Evolutionary conservation across 331 rosid species (phyloP), one percentile per base, ranked within the genome.

Genomic region (Telfairia occidentalis): DNA sequence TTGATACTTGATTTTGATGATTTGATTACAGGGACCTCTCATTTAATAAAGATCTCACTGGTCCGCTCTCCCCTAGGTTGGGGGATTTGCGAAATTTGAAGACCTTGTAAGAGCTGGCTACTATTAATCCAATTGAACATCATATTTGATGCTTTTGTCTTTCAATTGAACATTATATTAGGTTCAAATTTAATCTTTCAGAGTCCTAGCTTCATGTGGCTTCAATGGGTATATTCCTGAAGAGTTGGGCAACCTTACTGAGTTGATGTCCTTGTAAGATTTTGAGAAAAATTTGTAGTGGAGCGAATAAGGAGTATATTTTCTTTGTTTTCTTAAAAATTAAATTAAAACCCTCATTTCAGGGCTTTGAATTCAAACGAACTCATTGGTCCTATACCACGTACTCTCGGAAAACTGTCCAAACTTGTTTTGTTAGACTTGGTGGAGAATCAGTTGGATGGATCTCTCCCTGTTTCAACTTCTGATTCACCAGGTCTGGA

Each of bases 121-220:
- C n/a, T n/a, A n/a, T 38, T 4, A 46, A 77, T 32, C 24, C 57
- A 34, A 38, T 53, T 42, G 7, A 40, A 21, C 43, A 2, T 13
- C 30, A 2, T 1, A 46, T 0, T 5, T 10, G 16, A 19, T 42
- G 55, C 13, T 32, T 23, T 42, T 38, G 1, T 15, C 1, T 23
- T 18, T 37, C 15, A 18, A 3, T n/a, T 66, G n/a, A n/a, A n/a
- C n/a, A 8, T 63, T 50, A 18, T 10, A 46, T 13, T 46, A 12
- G n/a, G n/a, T 45, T 78, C 15, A 71, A 32, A 13, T 73, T 71
- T 18, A 54, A 23, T 69, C 16, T 57, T 80, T 84, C 82, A 94
- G 98, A 86, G 85, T 86, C 79, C 87, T 94, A 75, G 96, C 95
- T 67, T 89, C 91, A 45, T 94, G 98, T 66, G 18, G 90, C 77